Conservation (phyloP, 2,329 filamentous ascomycete genomes). For the Biscogniauxia sp. region DNA sequence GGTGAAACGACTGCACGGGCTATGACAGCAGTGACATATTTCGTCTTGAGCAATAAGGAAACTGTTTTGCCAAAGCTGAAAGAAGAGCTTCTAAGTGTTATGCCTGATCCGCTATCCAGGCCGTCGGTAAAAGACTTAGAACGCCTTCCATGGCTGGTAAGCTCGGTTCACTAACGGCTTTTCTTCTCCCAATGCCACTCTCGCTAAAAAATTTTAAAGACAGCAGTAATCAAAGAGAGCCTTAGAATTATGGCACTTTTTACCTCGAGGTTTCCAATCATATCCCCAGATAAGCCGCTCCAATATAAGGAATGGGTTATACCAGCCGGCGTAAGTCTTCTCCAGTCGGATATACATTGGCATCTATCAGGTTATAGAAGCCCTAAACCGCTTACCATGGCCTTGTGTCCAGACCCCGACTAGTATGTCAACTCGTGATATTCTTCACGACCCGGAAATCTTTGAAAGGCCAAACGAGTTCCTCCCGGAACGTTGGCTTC, state of each 20-base stretch:
- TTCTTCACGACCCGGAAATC: constrained; percentile 3
- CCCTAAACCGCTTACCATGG: not conserved
- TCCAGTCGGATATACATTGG: too few relatives aligned
- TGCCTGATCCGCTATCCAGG: constrained; percentile 1
- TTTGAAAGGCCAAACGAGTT: constrained; percentile 6
- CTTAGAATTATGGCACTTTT: constrained; percentile 6
- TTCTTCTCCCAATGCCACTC: not conserved
- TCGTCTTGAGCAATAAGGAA: constrained; percentile 9
- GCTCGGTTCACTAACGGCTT: not conserved
- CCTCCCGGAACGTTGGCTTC: constrained; percentile 5
- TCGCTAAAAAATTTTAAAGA: not conserved
- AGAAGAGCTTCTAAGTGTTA: constrained; percentile 10
- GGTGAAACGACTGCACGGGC: constrained; percentile 11
- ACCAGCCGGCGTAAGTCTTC: constrained; percentile 2
- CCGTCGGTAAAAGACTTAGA: constrained; percentile 16
- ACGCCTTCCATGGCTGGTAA: constrained; percentile 14
- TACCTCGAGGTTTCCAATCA: constrained; percentile 6
- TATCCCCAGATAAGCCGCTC: constrained; percentile 2
- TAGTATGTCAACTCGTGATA: constrained; percentile 7
- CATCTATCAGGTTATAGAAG: not conserved
- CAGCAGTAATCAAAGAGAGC: constrained; percentile 10
- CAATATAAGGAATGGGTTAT: constrained; percentile 2
- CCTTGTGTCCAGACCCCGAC: constrained; percentile 2
- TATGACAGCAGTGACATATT: constrained; percentile 11
- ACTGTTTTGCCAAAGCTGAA: constrained; percentile 8